A percentile compares a stretch with the other conserved stretches of the same genome.
phyloP scores from a whole-genome alignment of 176 grass and related monocot genomes.

The Alloteropsis semialata region DNA sequence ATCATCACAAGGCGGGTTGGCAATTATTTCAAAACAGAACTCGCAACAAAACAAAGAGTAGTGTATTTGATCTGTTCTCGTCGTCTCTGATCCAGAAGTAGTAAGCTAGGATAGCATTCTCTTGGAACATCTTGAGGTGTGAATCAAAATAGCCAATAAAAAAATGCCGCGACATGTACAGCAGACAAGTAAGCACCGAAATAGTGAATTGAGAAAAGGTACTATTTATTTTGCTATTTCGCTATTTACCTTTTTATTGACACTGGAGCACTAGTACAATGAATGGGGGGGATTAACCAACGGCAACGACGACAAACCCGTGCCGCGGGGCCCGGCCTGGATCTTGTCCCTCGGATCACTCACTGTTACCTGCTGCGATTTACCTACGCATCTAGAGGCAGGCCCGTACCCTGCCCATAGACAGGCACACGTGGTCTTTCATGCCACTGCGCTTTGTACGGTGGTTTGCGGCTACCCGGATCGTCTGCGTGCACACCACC shows the following conservation, averaged over 20 bases:
- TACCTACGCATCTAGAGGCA: conserved; percentile 16
- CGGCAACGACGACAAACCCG: background rate
- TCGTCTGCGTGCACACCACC: background rate
- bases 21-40: background rate
- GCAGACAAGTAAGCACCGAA: conserved; percentile 1
- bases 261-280: background rate
- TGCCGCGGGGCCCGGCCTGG: background rate
- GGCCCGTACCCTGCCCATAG: background rate
- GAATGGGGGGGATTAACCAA: background rate
- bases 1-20: background rate
- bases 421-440: conserved; percentile 37
- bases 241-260: conserved; percentile 27
- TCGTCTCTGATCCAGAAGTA: background rate
- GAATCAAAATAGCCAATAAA: background rate
- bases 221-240: conserved; percentile 40
- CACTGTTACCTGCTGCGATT: conserved; percentile 16
- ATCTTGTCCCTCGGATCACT: background rate
- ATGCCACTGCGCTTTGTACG: conserved; percentile 24
- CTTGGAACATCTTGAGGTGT: background rate
- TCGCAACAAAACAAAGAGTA: background rate
- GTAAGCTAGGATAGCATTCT: background rate
- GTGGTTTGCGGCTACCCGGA: conserved; percentile 29
- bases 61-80: background rate
- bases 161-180: background rate
- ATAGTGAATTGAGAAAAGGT: conserved; percentile 51